These are phyloP conservation scores for Wallacemonas sp. DNA, from an alignment of 208 protist genomes.

Conservation along the genomic window DNA sequence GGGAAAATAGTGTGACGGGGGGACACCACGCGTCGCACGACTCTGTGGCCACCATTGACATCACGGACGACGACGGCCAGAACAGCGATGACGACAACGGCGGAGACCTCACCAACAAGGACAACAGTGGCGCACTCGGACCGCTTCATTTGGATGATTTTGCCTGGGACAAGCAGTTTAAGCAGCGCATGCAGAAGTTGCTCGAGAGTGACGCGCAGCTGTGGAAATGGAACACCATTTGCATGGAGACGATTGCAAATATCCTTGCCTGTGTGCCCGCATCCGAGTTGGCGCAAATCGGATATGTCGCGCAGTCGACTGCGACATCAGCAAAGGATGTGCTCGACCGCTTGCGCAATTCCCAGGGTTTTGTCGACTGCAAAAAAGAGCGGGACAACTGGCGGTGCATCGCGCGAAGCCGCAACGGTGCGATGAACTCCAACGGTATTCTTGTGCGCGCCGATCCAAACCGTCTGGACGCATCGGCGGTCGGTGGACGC, in stretches of 20 bases:
- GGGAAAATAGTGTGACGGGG: no score
- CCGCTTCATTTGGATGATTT: slow-evolving; percentile 14
- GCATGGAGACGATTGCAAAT: slow-evolving; percentile 52
- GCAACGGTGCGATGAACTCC: slow-evolving; percentile 78
- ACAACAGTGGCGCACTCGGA: slow-evolving; percentile 27
- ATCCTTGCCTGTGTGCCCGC: slow-evolving; percentile 57
- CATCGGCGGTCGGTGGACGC: slow-evolving; percentile 25
- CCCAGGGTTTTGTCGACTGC: slow-evolving; percentile 63
- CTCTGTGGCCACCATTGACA: slow-evolving; percentile 6
- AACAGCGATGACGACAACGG: no score
- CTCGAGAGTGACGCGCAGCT: slow-evolving; percentile 81
- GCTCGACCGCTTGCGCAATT: slow-evolving; percentile 39
- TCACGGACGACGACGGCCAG: slow-evolving; percentile 22
- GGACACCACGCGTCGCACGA: no score
- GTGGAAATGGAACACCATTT: slow-evolving; percentile 83
- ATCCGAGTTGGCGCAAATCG: slow-evolving; percentile 63
- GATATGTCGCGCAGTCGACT: slow-evolving; percentile 38
- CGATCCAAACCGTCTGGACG: slow-evolving; percentile 16
- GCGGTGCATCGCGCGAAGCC: slow-evolving; percentile 66
- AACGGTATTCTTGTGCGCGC: slow-evolving; percentile 76
- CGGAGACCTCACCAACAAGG: no score
- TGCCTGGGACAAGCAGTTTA: slow-evolving; percentile 46
- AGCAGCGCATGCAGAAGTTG: slow-evolving; percentile 48
- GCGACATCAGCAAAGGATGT: slow-evolving; percentile 35
- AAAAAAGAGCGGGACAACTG: slow-evolving; percentile 73